These are phyloP conservation scores for Blastocystis hominis DNA, from an alignment of 352 stramenopile species.

Conservation along the genomic window DNA sequence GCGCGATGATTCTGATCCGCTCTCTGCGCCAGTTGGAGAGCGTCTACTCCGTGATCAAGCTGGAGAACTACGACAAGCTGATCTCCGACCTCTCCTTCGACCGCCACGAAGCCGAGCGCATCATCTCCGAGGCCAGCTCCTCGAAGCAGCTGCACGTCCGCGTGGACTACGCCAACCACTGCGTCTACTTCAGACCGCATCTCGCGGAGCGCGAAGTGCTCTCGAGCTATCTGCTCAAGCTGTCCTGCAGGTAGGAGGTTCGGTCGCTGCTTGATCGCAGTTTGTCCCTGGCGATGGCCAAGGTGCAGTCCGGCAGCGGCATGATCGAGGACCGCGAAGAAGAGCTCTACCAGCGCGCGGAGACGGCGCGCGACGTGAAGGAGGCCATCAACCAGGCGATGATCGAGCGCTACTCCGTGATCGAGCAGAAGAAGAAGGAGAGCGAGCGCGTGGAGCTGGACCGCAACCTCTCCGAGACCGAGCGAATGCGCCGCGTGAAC, in stretches of 20 bases:
- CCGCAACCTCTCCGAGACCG: neutral
- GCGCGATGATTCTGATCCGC: neutral
- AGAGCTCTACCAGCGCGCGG: neutral
- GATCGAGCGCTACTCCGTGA: neutral
- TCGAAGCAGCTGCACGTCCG: slow-evolving; percentile 4
- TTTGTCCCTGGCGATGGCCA: neutral
- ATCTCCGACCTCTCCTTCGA: neutral
- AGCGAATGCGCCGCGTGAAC: neutral
- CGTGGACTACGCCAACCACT: neutral
- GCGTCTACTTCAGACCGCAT: neutral
- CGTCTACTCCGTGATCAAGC: slow-evolving; percentile 27
- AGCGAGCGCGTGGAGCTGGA: neutral
- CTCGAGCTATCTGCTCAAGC: neutral
- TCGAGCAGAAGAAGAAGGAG: neutral
- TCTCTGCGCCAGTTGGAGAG: neutral
- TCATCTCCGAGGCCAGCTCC: neutral
- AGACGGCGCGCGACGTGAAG: neutral
- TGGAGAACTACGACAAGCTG: neutral
- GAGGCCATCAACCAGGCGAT: neutral
- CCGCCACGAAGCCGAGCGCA: neutral
- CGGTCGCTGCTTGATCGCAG: neutral
- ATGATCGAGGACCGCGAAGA: neutral
- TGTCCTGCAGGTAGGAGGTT: neutral
- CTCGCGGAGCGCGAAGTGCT: neutral
- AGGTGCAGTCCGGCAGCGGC: neutral